Evolutionary conservation across 208 protist species (phyloP).

Genomic region (Chromosphaera perkinsii): DNA sequence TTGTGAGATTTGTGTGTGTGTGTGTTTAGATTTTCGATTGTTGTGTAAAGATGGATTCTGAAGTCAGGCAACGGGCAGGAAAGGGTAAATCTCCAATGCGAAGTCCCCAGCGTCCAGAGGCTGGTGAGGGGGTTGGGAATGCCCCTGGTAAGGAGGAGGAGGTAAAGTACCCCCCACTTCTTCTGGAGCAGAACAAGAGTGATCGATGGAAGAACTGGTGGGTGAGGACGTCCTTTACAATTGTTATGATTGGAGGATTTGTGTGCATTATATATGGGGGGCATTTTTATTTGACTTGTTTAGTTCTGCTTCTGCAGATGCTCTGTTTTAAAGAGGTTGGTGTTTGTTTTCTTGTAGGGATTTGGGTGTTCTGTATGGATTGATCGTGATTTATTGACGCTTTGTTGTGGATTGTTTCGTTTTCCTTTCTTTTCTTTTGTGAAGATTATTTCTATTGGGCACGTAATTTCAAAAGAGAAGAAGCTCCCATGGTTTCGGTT

Average conservation of each 20-base stretch:
- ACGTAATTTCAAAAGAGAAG: not conserved
- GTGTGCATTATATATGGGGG: conserved; percentile 7
- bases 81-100: too few relatives aligned
- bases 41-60: too few relatives aligned
- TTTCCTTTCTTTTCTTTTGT: not conserved
- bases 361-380: not conserved
- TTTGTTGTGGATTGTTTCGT: not conserved
- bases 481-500: not conserved
- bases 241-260: not conserved
- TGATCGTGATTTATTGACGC: not conserved
- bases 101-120: too few relatives aligned
- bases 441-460: not conserved
- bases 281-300: not conserved
- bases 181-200: too few relatives aligned
- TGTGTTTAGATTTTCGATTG: too few relatives aligned
- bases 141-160: too few relatives aligned
- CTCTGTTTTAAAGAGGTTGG: not conserved
- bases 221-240: not conserved
- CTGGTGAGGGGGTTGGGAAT: too few relatives aligned
- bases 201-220: conserved; percentile 6
- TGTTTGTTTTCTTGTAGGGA: not conserved
- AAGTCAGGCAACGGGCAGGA: too few relatives aligned
- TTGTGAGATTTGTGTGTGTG: too few relatives aligned
- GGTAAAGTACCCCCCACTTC: too few relatives aligned
- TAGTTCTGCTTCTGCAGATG: not conserved